Evolutionary conservation across 192 early-diverging fungal genomes (phyloP), one percentile per base, ranked within the genome.

Genomic region (Umbelopsis vinacea): DNA sequence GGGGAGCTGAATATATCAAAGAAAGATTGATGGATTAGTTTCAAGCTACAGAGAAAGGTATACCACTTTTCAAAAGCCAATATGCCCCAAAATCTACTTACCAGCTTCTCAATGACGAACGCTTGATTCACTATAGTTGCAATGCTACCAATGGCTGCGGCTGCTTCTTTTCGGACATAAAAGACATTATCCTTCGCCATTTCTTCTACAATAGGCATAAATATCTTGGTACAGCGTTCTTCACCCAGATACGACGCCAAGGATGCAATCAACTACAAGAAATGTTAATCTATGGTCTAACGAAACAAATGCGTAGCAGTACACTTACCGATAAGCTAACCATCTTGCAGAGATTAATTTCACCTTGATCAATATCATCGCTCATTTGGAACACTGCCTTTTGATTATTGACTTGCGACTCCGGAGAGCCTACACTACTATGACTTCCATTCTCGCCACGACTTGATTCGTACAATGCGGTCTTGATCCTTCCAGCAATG

Each of bases 121-220:
- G 77, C 50, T 37, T 76, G 75, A 40, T 54, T 35, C 8, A 84
- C 72, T 29, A 75, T 68, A 50, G 57, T 60, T 23, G 81, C 78
- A 15, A 84, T 74, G 69, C 71, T 77, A 15, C 83, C 83, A n/a
- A 84, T 68, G 6, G 83, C 83, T 0, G 72, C 45, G 3, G 83
- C 83, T 3, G 81, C 83, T 67, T 84, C 83, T 76, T 86, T 89
- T 53, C 85, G 81, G 3, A 89, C 87, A 66, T 85, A 89, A 73
- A 89, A 89, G 37, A 84, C 79, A 24, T 73, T 79, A 33, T 84
- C 82, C 17, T 66, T 70, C 2, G 79, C 69, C 71, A 87, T 71
- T 54, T 73, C 70, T 50, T 89, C 82, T 19, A 89, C 74, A 68
- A 82, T 85, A 0, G 85, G 85, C 14, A 89, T 46, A 70, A 82